These are phyloP conservation scores for Delphinella strobiligena DNA, from an alignment of 2,329 filamentous ascomycete species.

Conservation along the genomic window DNA sequence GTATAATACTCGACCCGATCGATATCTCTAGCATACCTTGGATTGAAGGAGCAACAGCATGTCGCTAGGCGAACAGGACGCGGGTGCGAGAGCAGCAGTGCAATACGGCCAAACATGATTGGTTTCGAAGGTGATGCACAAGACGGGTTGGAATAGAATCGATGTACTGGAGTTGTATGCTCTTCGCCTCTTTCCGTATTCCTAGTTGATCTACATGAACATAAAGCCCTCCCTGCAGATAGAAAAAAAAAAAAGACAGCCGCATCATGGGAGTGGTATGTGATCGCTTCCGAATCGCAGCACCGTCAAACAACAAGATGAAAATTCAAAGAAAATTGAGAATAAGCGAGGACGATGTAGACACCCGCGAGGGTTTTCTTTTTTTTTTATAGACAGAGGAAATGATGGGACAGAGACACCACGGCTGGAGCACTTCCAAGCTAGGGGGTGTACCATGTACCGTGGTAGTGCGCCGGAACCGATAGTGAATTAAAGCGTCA, in stretches of 20 bases:
- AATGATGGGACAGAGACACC: background rate
- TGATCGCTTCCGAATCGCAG: too few species aligned
- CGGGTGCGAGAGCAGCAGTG: too few species aligned
- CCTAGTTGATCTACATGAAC: background rate
- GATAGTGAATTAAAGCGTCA: background rate
- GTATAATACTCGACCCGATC: too few species aligned
- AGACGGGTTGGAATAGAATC: too few species aligned
- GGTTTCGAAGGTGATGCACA: too few species aligned
- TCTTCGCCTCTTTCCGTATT: background rate
- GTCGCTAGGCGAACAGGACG: too few species aligned
- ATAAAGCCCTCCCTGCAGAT: background rate
- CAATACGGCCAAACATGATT: too few species aligned
- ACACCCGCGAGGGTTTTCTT: background rate
- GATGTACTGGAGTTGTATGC: too few species aligned
- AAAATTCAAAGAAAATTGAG: background rate
- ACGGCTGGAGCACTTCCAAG: background rate
- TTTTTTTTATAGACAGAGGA: background rate
- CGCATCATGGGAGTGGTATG: too few species aligned
- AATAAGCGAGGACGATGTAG: background rate
- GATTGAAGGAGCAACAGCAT: too few species aligned
- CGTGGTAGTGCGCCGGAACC: background rate
- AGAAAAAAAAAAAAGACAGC: background rate
- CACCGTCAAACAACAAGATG: background rate
- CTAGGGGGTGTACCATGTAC: background rate
- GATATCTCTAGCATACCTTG: too few species aligned